A percentile compares a stretch with the other conserved stretches of the same genome.
These are phyloP conservation scores for Hirsutella rhossiliensis DNA, from an alignment of 2,329 filamentous ascomycete species.

Conservation along the genomic window DNA sequence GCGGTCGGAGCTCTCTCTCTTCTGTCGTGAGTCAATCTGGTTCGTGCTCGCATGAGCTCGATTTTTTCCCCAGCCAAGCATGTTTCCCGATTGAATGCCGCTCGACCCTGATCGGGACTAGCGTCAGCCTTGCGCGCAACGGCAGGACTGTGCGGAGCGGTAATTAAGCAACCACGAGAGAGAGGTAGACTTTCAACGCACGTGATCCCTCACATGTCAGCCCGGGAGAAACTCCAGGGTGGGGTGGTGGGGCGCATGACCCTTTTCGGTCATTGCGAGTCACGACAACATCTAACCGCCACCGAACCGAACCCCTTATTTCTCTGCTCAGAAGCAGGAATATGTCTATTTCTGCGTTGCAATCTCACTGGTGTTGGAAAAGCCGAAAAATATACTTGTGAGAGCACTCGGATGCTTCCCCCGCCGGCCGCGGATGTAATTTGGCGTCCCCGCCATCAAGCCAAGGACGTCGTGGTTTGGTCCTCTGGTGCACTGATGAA, in stretches of 20 bases:
- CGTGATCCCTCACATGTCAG: too few relatives aligned
- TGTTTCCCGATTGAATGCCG: conserved; percentile 3
- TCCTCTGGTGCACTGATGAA: conserved; percentile 3
- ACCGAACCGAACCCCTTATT: too few relatives aligned
- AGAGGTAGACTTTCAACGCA: neutral
- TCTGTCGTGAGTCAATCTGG: neutral
- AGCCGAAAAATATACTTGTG: too few relatives aligned
- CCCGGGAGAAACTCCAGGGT: too few relatives aligned
- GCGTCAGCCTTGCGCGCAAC: neutral
- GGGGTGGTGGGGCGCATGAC: too few relatives aligned
- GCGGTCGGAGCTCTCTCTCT: neutral
- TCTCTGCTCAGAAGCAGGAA: too few relatives aligned
- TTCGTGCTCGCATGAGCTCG: conserved; percentile 5
- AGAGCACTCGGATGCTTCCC: too few relatives aligned
- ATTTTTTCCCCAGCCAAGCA: conserved; percentile 16
- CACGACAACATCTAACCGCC: too few relatives aligned
- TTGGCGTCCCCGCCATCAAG: neutral
- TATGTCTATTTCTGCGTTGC: too few relatives aligned
- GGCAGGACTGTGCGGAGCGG: neutral
- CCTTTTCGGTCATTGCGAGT: too few relatives aligned
- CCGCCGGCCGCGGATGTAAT: neutral
- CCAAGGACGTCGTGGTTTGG: neutral
- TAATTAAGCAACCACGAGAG: neutral
- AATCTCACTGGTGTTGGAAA: too few relatives aligned
- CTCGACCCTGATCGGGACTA: conserved; percentile 2